These are phyloP conservation scores for Cyamopsis tetragonoloba DNA, from an alignment of 306 rosid genomes.

Conservation along the genomic window DNA sequence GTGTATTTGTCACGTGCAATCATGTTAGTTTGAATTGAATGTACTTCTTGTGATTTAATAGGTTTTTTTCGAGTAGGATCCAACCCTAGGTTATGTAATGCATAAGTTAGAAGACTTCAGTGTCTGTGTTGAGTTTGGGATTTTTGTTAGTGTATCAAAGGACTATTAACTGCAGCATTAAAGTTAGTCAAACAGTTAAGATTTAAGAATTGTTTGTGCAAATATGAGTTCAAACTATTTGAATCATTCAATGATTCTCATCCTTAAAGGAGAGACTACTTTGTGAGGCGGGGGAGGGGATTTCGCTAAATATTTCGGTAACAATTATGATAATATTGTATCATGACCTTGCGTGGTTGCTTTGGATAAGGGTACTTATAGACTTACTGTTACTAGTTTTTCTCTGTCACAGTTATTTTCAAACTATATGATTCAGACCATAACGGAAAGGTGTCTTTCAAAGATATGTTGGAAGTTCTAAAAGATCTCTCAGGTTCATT, in stretches of 20 bases:
- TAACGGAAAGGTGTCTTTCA: slow-evolving; percentile 77
- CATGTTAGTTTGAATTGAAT: background rate
- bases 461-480: slow-evolving; percentile 72
- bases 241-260: slow-evolving; percentile 9
- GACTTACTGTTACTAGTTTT: background rate
- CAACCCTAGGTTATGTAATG: background rate
- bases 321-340: background rate
- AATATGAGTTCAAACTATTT: background rate
- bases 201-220: background rate
- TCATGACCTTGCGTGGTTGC: slow-evolving; percentile 6
- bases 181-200: background rate
- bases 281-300: background rate
- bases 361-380: background rate
- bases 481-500: slow-evolving; percentile 80
- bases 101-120: background rate
- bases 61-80: background rate
- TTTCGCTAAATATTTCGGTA: background rate
- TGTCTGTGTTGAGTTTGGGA: background rate
- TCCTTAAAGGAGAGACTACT: background rate
- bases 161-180: background rate
- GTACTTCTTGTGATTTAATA: background rate
- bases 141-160: background rate
- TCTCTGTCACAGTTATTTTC: slow-evolving; percentile 63
- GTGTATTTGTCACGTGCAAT: background rate
- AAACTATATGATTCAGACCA: slow-evolving; percentile 72